Evolutionary conservation across 495 filamentous ascomycete genomes (phyloP), one percentile per base, ranked within the genome.

Genomic region (Tuber aestivum): DNA sequence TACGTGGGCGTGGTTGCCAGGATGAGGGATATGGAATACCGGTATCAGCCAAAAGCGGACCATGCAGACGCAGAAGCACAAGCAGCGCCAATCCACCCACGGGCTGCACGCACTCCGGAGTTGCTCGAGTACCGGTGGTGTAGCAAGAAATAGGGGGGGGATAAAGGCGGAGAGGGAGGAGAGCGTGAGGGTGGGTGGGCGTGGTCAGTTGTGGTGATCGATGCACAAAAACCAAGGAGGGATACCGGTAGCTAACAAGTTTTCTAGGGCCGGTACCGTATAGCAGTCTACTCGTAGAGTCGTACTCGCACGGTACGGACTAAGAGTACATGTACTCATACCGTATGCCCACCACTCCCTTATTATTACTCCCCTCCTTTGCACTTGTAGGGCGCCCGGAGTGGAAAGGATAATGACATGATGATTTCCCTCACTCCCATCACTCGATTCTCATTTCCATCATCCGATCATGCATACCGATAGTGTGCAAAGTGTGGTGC

Each of bases 131-230:
- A 50, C 44, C 6, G 18, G 20, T 0, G 48, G n/a, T 32, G 56
- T 18, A 65, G 27, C 56, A 65, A 65, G 56, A 35, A 65, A 65
- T 65, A 61, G 44, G 61, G 56, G 23, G 65, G 32, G 40, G 45
- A 75, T 74, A 20, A 38, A 5, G 42, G 38, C 38, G 7, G 38
- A 40, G 38, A 40, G 38, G 38, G 38, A 3, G 74, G 35, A 48
- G 37, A 48, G 50, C 27, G 73, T 35, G 65, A 70, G 48, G 41
- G 72, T 45, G 37, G 27, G 65, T 23, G 61, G 56, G 45, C 70
- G 74, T 69, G 76, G 27, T 72, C 41, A 78, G 72, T 70, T 72
- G 72, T 77, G 42, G 72, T 70, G 72, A 65, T 37, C 32, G 32
- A 70, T 44, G 40, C 16, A 69, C 8, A n/a, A 70, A 44, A 38